Conservation (phyloP, 2,329 filamentous ascomycete genomes). For the Cercospora sesami region DNA sequence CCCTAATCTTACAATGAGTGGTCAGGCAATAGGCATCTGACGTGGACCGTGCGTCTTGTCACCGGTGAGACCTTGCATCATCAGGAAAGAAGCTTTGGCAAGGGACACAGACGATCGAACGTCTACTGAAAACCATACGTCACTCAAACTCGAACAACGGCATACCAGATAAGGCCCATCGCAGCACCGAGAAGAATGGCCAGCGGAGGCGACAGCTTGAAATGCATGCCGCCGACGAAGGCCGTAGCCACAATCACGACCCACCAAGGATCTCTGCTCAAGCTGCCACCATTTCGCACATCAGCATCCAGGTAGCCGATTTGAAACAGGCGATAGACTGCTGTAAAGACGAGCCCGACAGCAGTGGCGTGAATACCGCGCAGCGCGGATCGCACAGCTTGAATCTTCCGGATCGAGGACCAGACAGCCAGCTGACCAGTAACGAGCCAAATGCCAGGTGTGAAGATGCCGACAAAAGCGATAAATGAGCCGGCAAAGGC, state of each 20-base stretch:
- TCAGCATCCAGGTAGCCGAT: slow-evolving; percentile 47
- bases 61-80: background rate
- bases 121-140: background rate
- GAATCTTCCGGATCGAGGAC: slow-evolving; percentile 41
- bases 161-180: slow-evolving; percentile 45
- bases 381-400: slow-evolving; percentile 40
- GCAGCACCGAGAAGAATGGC: slow-evolving; percentile 45
- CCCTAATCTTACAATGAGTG: background rate
- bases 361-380: slow-evolving; percentile 47
- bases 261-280: slow-evolving; percentile 48
- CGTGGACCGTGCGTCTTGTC: background rate
- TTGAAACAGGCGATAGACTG: slow-evolving; percentile 48
- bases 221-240: slow-evolving; percentile 46
- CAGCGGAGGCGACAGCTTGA: slow-evolving; percentile 42
- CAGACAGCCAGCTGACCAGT: slow-evolving; percentile 44
- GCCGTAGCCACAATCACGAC: slow-evolving; percentile 46
- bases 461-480: slow-evolving; percentile 45
- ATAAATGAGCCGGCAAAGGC: slow-evolving; percentile 41
- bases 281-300: slow-evolving; percentile 38
- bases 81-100: background rate
- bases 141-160: slow-evolving; percentile 20
- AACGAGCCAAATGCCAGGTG: slow-evolving; percentile 42
- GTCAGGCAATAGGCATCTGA: background rate
- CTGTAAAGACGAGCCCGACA: slow-evolving; percentile 48
- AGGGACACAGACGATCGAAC: background rate